These are phyloP conservation scores for Rhododendron ovatum DNA, from an alignment of 148 eudicot species.

Conservation along the genomic window DNA sequence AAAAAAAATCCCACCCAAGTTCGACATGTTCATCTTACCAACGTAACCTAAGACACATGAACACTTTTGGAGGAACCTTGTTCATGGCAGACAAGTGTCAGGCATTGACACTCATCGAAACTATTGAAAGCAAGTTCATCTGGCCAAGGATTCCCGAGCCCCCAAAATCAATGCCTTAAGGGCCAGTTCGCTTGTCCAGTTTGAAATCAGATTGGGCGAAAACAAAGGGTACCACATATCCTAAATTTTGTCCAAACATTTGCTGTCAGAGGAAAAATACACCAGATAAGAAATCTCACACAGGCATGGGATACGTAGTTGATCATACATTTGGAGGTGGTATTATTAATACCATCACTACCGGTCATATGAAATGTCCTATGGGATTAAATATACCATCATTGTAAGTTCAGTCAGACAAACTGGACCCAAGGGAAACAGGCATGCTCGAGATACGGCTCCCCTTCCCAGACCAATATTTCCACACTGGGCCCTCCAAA, in stretches of 20 bases:
- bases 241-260: background rate
- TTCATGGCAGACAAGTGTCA: background rate
- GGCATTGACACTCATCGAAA: background rate
- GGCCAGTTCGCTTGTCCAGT: background rate
- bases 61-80: background rate
- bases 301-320: background rate
- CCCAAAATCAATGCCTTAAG: background rate
- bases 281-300: background rate
- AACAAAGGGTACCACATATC: background rate
- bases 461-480: background rate
- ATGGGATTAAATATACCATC: background rate
- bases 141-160: background rate
- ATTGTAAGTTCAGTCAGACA: background rate
- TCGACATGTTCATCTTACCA: background rate
- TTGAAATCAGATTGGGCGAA: background rate
- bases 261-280: background rate
- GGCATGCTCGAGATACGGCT: background rate
- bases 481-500: background rate
- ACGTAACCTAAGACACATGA: background rate
- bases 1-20: slow-evolving; percentile 2
- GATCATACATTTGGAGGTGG: background rate
- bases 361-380: background rate
- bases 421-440: background rate
- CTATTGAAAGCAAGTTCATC: background rate
- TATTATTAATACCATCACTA: background rate